phyloP scores from a whole-genome alignment of 306 rosid species.

The Quercus mongolica region DNA sequence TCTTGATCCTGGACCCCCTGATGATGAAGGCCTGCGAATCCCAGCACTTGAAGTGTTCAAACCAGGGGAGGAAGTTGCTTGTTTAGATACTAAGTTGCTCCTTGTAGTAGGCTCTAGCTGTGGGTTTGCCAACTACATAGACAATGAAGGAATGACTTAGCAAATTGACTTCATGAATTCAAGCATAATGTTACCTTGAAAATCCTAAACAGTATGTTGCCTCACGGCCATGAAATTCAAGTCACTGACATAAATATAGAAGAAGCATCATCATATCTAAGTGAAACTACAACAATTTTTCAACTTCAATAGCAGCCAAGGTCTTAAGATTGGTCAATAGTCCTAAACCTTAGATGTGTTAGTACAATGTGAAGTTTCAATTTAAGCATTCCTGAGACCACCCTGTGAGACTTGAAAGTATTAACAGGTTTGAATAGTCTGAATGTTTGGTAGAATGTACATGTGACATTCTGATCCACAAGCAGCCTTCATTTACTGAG shows the following conservation, averaged over 20 bases:
- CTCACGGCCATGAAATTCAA: background rate
- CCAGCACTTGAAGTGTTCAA: conserved; percentile 66
- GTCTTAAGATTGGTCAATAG: background rate
- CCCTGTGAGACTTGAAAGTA: background rate
- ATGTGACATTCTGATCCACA: background rate
- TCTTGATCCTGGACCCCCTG: conserved; percentile 90
- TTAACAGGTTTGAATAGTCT: background rate
- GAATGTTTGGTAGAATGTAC: background rate
- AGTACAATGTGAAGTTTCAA: background rate
- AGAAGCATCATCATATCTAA: background rate
- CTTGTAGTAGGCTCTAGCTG: conserved; percentile 62
- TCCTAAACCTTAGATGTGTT: background rate
- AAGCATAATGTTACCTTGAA: conserved; percentile 16
- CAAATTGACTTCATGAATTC: conserved; percentile 13
- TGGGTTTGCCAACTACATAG: conserved; percentile 68
- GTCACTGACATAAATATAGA: background rate
- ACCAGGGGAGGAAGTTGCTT: conserved; percentile 67
- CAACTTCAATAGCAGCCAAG: background rate
- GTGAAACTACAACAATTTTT: background rate
- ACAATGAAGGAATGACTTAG: conserved; percentile 33
- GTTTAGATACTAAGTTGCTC: conserved; percentile 59
- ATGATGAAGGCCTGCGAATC: conserved; percentile 77
- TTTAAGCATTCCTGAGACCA: background rate
- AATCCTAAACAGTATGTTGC: background rate
- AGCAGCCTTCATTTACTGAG: background rate